Evolutionary conservation across 768 basidiomycete genomes (phyloP), one percentile per base, ranked within the genome.

Genomic region (Termitomyces sp.): DNA sequence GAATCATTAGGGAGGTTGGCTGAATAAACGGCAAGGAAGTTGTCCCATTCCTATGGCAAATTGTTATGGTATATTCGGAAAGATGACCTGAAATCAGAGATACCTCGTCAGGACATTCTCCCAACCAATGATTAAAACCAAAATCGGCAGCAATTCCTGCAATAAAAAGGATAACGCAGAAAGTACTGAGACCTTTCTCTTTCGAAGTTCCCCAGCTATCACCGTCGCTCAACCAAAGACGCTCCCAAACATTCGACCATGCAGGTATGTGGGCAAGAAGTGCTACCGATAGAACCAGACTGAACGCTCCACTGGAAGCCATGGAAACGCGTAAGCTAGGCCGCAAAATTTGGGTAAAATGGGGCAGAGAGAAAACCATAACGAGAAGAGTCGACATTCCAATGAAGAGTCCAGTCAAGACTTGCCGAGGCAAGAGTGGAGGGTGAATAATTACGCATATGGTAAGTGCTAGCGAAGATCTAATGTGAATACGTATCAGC

Each of bases 51-150:
- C 85, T 86, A 51, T 7, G 16, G 10, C 11, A 41, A 25, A 16
- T 49, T 27, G 32, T 43, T 41, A 43, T 42, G n/a, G 56, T 1
- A 39, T 18, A 29, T 27, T 46, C 15, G 15, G 50, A 32, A 43
- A 15, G 38, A 16, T 36, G 18, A 15, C 9, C 52, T 25, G 13
- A 41, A 20, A 50, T 7, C 18, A 6, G 31, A 66, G 73, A 25
- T 55, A 83, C 84, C 78, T 88, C 78, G 60, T 88, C 86, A 13
- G 86, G 86, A 68, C 82, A 83, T 60, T 86, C 85, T 20, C 86
- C 87, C 27, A 85, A 72, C 69, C 75, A 77, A 48, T 67, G 65
- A 29, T 70, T 69, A 40, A 88, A 67, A n/a, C 76, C 71, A 80
- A 79, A 88, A 62, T 89, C 86, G 18, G 63, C 68, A 0, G 63